Evolutionary conservation across 2,329 filamentous ascomycete genomes (phyloP).

Genomic region (Metarhizium album): DNA sequence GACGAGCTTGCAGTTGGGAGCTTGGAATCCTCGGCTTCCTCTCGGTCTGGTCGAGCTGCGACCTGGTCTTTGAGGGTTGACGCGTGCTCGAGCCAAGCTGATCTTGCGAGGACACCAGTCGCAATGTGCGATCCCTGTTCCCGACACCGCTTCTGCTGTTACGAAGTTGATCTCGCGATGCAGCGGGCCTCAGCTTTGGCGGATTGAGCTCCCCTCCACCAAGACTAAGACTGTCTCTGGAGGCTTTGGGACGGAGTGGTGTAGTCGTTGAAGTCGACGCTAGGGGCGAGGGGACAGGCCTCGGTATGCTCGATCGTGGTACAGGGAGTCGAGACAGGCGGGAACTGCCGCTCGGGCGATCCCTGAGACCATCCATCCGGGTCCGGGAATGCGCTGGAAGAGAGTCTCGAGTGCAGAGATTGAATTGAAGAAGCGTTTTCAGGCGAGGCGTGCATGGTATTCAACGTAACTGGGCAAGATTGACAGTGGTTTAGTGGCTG

Average conservation of each 20-base stretch:
- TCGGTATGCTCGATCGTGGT: conserved; percentile 23
- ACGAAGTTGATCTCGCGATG: conserved; percentile 29
- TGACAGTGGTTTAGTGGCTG: background rate
- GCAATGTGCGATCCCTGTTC: conserved; percentile 10
- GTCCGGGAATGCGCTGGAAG: background rate
- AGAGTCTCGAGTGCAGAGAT: background rate
- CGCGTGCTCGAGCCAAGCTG: conserved; percentile 11
- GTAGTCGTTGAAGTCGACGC: conserved; percentile 16
- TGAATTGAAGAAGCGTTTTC: background rate
- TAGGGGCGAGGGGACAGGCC: conserved; percentile 12
- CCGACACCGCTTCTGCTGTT: conserved; percentile 12
- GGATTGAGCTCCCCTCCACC: conserved; percentile 23
- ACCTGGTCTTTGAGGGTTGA: conserved; percentile 4
- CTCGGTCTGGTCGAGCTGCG: conserved; percentile 10
- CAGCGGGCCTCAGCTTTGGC: conserved; percentile 29
- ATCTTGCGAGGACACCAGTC: conserved; percentile 10
- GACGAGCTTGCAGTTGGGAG: conserved; percentile 6
- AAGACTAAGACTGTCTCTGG: conserved; percentile 5
- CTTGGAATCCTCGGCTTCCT: conserved; percentile 6
- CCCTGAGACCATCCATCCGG: conserved; percentile 21
- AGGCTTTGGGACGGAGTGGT: background rate
- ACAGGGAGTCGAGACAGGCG: conserved; percentile 29
- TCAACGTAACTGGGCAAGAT: background rate
- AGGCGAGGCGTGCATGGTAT: background rate
- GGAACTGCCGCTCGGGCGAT: conserved; percentile 28